phyloP scores from a whole-genome alignment of 2,329 filamentous ascomycete genomes.

The Clonostachys rosea region DNA sequence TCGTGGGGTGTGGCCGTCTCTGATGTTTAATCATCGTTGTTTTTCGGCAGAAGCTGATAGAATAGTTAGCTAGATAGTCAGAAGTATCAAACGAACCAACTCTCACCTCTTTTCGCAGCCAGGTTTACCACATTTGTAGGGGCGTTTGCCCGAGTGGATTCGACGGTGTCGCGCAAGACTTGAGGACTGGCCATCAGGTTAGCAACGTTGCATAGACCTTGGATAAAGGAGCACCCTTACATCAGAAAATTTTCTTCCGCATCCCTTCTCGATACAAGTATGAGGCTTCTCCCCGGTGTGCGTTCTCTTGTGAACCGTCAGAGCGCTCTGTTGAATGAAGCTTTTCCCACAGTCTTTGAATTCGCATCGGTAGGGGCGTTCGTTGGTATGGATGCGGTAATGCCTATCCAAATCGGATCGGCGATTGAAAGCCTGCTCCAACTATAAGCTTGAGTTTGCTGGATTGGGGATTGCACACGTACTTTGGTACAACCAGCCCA shows the following conservation, averaged over 20 bases:
- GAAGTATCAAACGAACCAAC: background rate
- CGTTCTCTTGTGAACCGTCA: conserved; percentile 67
- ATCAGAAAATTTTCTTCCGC: conserved; percentile 66
- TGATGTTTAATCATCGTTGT: conserved; percentile 69
- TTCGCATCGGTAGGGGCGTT: conserved; percentile 60
- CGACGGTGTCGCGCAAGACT: conserved; percentile 61
- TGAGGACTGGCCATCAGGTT: conserved; percentile 43
- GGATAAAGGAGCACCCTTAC: conserved; percentile 33
- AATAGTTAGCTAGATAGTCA: background rate
- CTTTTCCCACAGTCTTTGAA: conserved; percentile 61
- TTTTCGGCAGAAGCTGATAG: conserved; percentile 62
- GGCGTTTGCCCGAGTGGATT: conserved; percentile 64
- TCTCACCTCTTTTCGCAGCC: conserved; percentile 58
- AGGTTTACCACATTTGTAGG: conserved; percentile 57
- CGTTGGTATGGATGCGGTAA: conserved; percentile 68
- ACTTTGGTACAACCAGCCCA: conserved; percentile 61
- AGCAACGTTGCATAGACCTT: background rate
- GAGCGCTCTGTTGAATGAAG: conserved; percentile 66
- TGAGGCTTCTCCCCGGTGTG: conserved; percentile 71
- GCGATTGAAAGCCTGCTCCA: conserved; percentile 62
- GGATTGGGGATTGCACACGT: conserved; percentile 11
- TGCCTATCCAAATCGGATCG: conserved; percentile 69
- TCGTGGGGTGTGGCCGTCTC: conserved; percentile 42
- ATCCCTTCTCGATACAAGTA: conserved; percentile 60
- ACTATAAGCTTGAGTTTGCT: background rate